Conservation (phyloP, 805 yeast species). For the Nakazawaea laoshanensis region DNA sequence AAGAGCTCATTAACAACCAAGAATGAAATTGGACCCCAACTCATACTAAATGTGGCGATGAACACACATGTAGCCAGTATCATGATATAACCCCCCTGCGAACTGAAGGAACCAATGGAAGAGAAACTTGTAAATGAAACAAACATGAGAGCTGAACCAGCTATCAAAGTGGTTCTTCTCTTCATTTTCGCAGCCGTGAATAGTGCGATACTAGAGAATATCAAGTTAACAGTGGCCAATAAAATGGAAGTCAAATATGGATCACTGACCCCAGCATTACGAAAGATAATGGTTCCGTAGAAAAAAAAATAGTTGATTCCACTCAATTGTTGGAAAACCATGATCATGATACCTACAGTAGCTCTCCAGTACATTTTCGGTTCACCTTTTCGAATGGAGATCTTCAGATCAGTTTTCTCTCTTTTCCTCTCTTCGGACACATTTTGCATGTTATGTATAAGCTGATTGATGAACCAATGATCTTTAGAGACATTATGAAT, state of each 20-base stretch:
- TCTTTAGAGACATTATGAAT: constrained; percentile 5
- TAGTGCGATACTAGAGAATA: constrained; percentile 40
- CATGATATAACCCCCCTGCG: constrained; percentile 40
- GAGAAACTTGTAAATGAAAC: constrained; percentile 49
- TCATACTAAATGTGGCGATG: constrained; percentile 56
- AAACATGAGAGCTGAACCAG: constrained; percentile 42
- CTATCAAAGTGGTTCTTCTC: constrained; percentile 35
- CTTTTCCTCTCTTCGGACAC: not conserved
- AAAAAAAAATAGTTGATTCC: constrained; percentile 66
- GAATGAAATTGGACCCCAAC: constrained; percentile 72
- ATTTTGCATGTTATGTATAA: constrained; percentile 4
- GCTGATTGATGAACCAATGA: constrained; percentile 14
- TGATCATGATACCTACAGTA: constrained; percentile 20
- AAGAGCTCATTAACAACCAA: constrained; percentile 58
- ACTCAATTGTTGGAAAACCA: constrained; percentile 38
- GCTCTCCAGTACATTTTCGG: constrained; percentile 19
- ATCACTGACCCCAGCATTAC: constrained; percentile 39
- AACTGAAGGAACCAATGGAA: constrained; percentile 38
- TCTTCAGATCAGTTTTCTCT: not conserved
- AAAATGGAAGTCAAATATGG: constrained; percentile 49
- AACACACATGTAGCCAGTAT: constrained; percentile 52
- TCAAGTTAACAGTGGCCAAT: constrained; percentile 45
- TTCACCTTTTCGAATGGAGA: constrained; percentile 14
- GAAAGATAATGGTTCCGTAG: constrained; percentile 54
- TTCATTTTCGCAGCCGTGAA: constrained; percentile 38